phyloP scores from a whole-genome alignment of 352 stramenopile species.

The Globisporangium carolinianum region DNA sequence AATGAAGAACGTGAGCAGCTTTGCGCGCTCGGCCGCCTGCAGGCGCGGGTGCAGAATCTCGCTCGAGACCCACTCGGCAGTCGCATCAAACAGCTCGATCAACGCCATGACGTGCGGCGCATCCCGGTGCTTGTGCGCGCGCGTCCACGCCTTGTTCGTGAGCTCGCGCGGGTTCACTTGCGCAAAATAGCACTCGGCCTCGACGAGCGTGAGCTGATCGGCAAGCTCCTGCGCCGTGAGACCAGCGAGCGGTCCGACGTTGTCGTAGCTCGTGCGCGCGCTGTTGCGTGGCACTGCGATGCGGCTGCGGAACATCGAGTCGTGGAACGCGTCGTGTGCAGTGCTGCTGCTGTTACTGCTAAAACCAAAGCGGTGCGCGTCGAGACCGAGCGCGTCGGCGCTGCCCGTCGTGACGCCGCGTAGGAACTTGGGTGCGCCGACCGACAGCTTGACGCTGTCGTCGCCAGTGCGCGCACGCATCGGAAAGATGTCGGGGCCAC shows the following conservation, averaged over 20 bases:
- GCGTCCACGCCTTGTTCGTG: slow-evolving; percentile 85
- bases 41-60: slow-evolving; percentile 83
- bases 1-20: slow-evolving; percentile 82
- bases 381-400: slow-evolving; percentile 3
- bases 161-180: slow-evolving; percentile 68
- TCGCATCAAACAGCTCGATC: slow-evolving; percentile 83
- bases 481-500: slow-evolving; percentile 37
- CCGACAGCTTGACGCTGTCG: slow-evolving; percentile 6
- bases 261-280: slow-evolving; percentile 70
- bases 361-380: slow-evolving; percentile 13
- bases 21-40: slow-evolving; percentile 70
- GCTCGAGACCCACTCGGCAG: slow-evolving; percentile 82
- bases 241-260: slow-evolving; percentile 60
- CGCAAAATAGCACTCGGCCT: slow-evolving; percentile 69
- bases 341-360: no score
- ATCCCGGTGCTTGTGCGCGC: slow-evolving; percentile 72
- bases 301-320: slow-evolving; percentile 58
- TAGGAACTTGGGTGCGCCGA: slow-evolving; percentile 49
- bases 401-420: slow-evolving; percentile 65
- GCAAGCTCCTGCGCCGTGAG: slow-evolving; percentile 60
- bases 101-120: slow-evolving; percentile 76
- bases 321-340: slow-evolving; percentile 49
- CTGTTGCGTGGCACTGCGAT: slow-evolving; percentile 50
- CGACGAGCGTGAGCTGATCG: slow-evolving; percentile 77
- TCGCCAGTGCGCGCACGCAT: slow-evolving; percentile 21